Conservation (phyloP, 164 flowering plant species). For the Berberis thunbergii region DNA sequence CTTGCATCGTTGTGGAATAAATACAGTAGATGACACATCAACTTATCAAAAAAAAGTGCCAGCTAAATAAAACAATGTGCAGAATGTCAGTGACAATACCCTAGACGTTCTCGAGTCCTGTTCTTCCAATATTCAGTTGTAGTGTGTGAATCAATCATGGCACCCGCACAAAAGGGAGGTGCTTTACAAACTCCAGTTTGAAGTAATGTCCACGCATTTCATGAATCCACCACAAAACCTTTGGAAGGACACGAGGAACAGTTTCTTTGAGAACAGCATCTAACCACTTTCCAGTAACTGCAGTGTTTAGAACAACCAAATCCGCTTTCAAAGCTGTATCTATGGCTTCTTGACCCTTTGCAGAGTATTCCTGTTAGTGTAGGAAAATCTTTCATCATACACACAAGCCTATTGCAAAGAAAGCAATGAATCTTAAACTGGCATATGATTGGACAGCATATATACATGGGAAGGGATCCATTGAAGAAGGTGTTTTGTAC, state of each 20-base stretch:
- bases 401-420: background rate
- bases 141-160: constrained; percentile 93
- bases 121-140: constrained; percentile 93
- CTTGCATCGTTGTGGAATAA: too few species aligned
- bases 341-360: constrained; percentile 69
- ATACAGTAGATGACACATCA: background rate
- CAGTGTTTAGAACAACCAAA: constrained; percentile 89
- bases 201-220: constrained; percentile 99
- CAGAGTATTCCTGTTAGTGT: constrained; percentile 54
- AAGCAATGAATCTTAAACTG: background rate
- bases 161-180: constrained; percentile 95
- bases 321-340: constrained; percentile 84
- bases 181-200: constrained; percentile 80
- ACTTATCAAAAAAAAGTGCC: background rate
- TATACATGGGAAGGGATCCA: background rate
- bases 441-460: too few species aligned
- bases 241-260: constrained; percentile 74
- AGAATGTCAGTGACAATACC: constrained; percentile 29
- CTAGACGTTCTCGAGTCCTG: constrained; percentile 68
- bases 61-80: background rate
- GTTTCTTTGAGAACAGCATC: constrained; percentile 81
- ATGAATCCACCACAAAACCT: constrained; percentile 99
- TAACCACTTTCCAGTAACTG: constrained; percentile 98
- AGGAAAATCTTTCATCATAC: background rate
- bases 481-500: too few species aligned